Conservation (phyloP, 352 stramenopile genomes). For the Phytophthora crassamura region DNA sequence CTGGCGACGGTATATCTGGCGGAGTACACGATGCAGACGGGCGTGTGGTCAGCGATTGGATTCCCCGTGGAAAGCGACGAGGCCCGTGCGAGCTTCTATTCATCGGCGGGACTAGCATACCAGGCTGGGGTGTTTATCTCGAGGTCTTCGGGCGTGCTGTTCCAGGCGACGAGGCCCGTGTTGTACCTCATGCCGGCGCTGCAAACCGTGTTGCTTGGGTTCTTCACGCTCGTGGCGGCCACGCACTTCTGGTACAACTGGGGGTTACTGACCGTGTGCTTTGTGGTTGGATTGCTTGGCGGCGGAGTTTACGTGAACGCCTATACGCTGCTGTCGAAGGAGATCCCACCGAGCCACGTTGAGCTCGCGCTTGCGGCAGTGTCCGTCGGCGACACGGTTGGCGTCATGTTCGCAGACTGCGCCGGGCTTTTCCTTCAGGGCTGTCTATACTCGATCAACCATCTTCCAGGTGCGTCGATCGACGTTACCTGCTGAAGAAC, state of each 20-base stretch:
- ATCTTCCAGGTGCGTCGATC: constrained; percentile 67
- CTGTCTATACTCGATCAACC: constrained; percentile 91
- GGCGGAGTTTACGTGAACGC: constrained; percentile 93
- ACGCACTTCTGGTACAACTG: constrained; percentile 91
- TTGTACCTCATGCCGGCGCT: constrained; percentile 92
- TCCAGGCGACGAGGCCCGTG: constrained; percentile 67
- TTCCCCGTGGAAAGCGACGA: constrained; percentile 86
- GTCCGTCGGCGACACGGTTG: constrained; percentile 91
- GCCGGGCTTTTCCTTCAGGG: constrained; percentile 90
- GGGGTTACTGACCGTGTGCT: constrained; percentile 80
- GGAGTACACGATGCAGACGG: constrained; percentile 95
- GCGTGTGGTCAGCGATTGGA: constrained; percentile 94
- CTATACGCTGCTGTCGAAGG: constrained; percentile 89
- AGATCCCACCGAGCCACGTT: constrained; percentile 69
- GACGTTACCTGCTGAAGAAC: constrained; percentile 55
- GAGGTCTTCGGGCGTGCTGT: constrained; percentile 88
- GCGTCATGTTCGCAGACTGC: constrained; percentile 92
- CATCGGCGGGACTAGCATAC: constrained; percentile 91
- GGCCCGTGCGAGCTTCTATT: constrained; percentile 90
- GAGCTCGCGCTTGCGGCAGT: constrained; percentile 91
- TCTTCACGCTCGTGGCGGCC: constrained; percentile 88
- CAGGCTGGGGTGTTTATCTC: constrained; percentile 94
- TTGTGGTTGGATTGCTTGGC: constrained; percentile 89
- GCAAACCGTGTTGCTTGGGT: constrained; percentile 85
- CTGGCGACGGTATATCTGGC: constrained; percentile 93